Conservation (phyloP, 2,329 filamentous ascomycete species). For the Ceratocystis harringtonii region DNA sequence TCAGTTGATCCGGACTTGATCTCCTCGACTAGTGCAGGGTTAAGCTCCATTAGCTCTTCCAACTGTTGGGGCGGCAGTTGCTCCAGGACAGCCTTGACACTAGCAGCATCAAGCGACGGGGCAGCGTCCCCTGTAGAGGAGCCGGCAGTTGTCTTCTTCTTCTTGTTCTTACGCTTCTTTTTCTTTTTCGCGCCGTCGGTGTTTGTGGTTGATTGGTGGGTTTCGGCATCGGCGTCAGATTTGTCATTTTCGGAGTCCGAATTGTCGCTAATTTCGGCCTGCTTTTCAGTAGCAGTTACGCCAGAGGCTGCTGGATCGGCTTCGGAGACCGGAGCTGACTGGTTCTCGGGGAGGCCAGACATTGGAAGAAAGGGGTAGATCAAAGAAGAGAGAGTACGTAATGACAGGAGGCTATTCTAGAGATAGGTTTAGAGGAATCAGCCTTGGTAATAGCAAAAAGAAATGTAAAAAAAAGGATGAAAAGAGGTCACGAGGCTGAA, state of each 20-base stretch:
- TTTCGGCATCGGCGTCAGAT: slow-evolving; percentile 28
- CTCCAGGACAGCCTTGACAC: slow-evolving; percentile 37
- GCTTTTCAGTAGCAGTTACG: slow-evolving; percentile 23
- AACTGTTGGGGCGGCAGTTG: slow-evolving; percentile 42
- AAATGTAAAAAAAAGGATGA: background rate
- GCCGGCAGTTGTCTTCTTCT: slow-evolving; percentile 45
- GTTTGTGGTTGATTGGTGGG: slow-evolving; percentile 27
- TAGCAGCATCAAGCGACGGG: slow-evolving; percentile 25
- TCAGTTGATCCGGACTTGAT: slow-evolving; percentile 26
- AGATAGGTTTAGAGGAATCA: background rate
- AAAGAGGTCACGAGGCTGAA: background rate
- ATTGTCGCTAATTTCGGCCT: slow-evolving; percentile 24
- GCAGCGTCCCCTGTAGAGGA: slow-evolving; percentile 26
- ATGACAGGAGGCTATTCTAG: background rate
- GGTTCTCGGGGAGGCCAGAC: slow-evolving; percentile 14
- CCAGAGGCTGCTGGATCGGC: slow-evolving; percentile 25
- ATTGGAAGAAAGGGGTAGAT: background rate
- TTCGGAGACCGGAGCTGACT: slow-evolving; percentile 21
- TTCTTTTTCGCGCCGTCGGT: slow-evolving; percentile 21
- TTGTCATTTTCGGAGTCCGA: slow-evolving; percentile 25
- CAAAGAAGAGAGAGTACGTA: background rate
- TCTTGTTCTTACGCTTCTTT: slow-evolving; percentile 47
- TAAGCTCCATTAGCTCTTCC: slow-evolving; percentile 52
- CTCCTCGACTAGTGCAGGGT: slow-evolving; percentile 56
- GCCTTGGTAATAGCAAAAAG: background rate